Base-by-base conservation (phyloP, 2,329 filamentous ascomycete genomes). In the Colletotrichum camelliae region DNA sequence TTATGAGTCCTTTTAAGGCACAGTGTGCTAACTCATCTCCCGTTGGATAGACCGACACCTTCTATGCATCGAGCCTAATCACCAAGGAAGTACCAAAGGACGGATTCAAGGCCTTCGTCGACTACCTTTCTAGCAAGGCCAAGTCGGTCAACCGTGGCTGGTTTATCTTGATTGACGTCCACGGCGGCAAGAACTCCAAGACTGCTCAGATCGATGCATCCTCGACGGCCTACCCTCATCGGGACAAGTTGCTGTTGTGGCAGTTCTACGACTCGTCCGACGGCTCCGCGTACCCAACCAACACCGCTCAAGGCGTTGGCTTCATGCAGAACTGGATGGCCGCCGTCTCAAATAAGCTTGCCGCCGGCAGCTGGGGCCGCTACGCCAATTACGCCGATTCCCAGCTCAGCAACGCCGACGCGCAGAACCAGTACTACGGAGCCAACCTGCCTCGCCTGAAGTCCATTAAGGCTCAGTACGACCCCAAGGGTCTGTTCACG, bases 341-440 rank as follows among this genome's bases (percentile, higher is more conserved):
- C 12, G 83, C 81, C 7, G 81, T 87, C 65, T 83, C 81, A 35
- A 79, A 81, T 15, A 80, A 80, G n/a, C 18, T 52, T 8, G 80
- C 81, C 15, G 78, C 83, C 57, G 83, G 81, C 2, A 78, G 82
- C 9, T 89, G 88, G 81, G 88, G 87, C 21, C 87, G 87, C 73
- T 91, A 91, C 77, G 82, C 88, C 77, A 91, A 91, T 83, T 91
- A 91, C 68, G 86, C 88, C 5, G 89, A 91, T 78, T 85, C 88
- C 0, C 85, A 82, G 58, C 83, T 90, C 73, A 83, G 84, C 79
- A 83, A 85, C n/a, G 83, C 83, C 3, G 84, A 84, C n/a, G 89
- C 89, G 4, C 86, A 89, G 77, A 80, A 86, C 74, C 80, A 88
- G 77, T 90, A 91, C 81, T 91, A 87, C 77, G 83, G 87, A 7